phyloP scores from a whole-genome alignment of 192 early-diverging fungal genomes.

The Lunasporangiospora selenospora region DNA sequence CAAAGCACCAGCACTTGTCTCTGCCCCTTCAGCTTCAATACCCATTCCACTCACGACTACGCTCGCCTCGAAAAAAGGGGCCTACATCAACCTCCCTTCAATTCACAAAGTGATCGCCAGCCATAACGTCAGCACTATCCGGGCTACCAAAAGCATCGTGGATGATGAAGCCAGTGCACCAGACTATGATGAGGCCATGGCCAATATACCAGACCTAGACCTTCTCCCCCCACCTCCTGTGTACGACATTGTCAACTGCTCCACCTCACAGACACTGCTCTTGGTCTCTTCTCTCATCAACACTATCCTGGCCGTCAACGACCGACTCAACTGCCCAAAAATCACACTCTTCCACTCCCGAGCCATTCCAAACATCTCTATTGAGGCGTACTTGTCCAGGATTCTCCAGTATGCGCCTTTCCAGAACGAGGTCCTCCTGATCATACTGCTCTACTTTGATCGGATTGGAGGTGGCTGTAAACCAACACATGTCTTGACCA shows the following conservation, averaged over 20 bases:
- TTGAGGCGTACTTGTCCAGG: slow-evolving; percentile 69
- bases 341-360: slow-evolving; percentile 77
- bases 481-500: slow-evolving; percentile 43
- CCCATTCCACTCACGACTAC: too few relatives aligned
- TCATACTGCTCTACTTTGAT: slow-evolving; percentile 79
- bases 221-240: slow-evolving; percentile 38
- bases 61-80: too few relatives aligned
- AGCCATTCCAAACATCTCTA: slow-evolving; percentile 67
- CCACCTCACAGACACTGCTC: slow-evolving; percentile 51
- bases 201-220: slow-evolving; percentile 45
- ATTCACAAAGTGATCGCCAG: slow-evolving; percentile 41
- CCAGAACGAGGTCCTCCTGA: slow-evolving; percentile 69
- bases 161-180: slow-evolving; percentile 19
- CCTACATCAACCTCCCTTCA: slow-evolving; percentile 33
- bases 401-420: slow-evolving; percentile 74
- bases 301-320: slow-evolving; percentile 58
- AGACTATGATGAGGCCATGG: slow-evolving; percentile 33
- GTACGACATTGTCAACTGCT: slow-evolving; percentile 55
- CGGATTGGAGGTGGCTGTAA: slow-evolving; percentile 58
- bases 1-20: not conserved
- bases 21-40: slow-evolving; percentile 15
- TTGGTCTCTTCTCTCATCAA: slow-evolving; percentile 58
- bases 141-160: too few relatives aligned
- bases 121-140: slow-evolving; percentile 13
- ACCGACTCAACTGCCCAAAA: slow-evolving; percentile 44